Percentiles rank a stretch among this genome's conserved stretches.
These are phyloP conservation scores for Blastocladiella emersonii DNA, from an alignment of 371 early-diverging fungal genomes.

Conservation along the genomic window DNA sequence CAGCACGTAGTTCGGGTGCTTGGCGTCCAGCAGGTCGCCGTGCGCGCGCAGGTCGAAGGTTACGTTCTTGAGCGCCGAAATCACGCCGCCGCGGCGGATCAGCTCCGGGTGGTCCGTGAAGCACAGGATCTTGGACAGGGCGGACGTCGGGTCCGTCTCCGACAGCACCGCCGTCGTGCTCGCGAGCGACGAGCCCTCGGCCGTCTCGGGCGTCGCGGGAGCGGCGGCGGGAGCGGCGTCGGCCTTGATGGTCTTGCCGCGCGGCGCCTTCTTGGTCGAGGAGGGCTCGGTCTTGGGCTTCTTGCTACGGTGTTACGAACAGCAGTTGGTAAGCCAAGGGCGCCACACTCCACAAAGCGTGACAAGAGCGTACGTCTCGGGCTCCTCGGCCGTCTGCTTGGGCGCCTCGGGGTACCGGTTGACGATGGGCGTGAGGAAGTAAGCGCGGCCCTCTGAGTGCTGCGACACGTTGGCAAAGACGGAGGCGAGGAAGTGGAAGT, in stretches of 20 bases:
- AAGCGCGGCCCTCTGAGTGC: constrained; percentile 53
- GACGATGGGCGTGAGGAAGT: constrained; percentile 29
- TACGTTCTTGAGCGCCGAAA: constrained; percentile 60
- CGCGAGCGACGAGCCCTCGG: not conserved
- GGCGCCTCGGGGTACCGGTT: constrained; percentile 1
- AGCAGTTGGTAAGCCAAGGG: too few species aligned
- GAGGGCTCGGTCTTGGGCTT: not conserved
- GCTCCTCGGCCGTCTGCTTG: constrained; percentile 13
- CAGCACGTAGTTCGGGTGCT: constrained; percentile 1
- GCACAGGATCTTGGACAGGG: constrained; percentile 67
- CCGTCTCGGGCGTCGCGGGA: not conserved
- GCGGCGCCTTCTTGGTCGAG: not conserved
- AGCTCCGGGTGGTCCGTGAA: constrained; percentile 67
- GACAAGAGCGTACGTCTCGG: constrained; percentile 23
- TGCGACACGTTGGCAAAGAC: constrained; percentile 82
- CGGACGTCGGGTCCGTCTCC: constrained; percentile 17
- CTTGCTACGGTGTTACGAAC: not conserved
- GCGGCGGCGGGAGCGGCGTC: not conserved
- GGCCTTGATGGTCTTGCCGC: not conserved
- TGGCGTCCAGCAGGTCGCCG: not conserved
- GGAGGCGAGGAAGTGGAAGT: constrained; percentile 70
- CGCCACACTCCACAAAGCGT: too few species aligned
- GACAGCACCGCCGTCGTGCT: not conserved
- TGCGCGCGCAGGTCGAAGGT: constrained; percentile 2
- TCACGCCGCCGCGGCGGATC: constrained; percentile 78